Base-by-base conservation (phyloP, 208 protist genomes). In the Perkinsela sp. region DNA sequence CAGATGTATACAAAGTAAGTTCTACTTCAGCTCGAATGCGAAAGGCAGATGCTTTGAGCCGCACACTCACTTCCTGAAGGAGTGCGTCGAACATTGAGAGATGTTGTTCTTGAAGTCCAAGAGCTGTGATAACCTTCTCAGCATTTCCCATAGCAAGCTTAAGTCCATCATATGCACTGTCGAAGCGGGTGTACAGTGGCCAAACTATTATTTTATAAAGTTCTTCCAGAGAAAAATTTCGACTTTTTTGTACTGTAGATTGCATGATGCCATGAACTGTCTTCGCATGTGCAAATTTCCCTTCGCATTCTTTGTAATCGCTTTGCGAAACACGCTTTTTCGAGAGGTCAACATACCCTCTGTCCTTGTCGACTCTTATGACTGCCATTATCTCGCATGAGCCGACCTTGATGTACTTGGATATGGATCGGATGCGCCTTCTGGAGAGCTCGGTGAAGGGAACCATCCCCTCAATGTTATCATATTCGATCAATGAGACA, bases 311-410 rank as follows among this genome's bases (percentile, higher is more conserved):
- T 48, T 81, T 82, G 32, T 93, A 84, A 48, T 98, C 95, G 68
- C 96, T 90, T 30, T 79, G 77, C 1, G 89, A 93, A 32, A 98
- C 95, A 40, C 83, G 78, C 74, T 95, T 90, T 78, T 98, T 98
- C 6, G 93, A 97, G 1, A 98, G 76, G 84, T 98, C 95, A 78
- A 98, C 97, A 74, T 98, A 98, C 30, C 96, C 90, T 74, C 98
- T 98, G 32, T 97, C 94, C 74, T 90, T 85, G 76, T 99, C 96
- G 66, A 99, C 95, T 76, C 96, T 89, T 66, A 98, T 84, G 13
- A 99, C 96, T 71, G 96, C 84, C 0, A 94, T 90, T 32, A 92
- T 88, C 76, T 98, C 96, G 48, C 82, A 84, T 29, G 83, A 79
- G 29, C 95, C 95, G 22, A 98, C 94, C 73, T 95, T 92, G 67